Conservation (phyloP, 257 asterid genomes). For the Penstemon eatonii region DNA sequence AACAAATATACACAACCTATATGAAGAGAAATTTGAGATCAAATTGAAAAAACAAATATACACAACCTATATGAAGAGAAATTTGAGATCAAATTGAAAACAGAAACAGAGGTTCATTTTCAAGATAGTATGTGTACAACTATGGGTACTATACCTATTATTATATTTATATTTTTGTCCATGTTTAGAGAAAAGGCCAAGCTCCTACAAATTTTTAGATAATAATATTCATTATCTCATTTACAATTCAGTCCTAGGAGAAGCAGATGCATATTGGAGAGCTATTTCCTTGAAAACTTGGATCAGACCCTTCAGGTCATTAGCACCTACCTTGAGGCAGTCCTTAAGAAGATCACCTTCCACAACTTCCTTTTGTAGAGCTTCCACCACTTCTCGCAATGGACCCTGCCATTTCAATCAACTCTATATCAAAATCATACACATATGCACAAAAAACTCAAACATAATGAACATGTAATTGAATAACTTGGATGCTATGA, state of each 20-base stretch:
- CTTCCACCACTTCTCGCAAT: slow-evolving; percentile 51
- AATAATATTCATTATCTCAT: not conserved
- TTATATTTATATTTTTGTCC: too few species aligned
- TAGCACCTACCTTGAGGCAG: slow-evolving; percentile 68
- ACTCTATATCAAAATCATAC: not conserved
- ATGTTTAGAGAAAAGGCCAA: not conserved
- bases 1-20: too few species aligned
- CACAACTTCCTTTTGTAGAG: slow-evolving; percentile 55
- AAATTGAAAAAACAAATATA: too few species aligned
- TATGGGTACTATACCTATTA: too few species aligned
- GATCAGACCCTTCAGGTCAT: slow-evolving; percentile 59
- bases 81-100: too few species aligned
- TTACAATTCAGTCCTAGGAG: slow-evolving; percentile 55
- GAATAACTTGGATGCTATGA: too few species aligned
- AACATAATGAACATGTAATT: not conserved
- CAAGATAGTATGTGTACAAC: too few species aligned
- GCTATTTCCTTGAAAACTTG: slow-evolving; percentile 58
- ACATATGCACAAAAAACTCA: not conserved
- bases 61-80: too few species aligned
- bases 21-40: too few species aligned
- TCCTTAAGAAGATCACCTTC: slow-evolving; percentile 75
- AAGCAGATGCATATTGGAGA: slow-evolving; percentile 43
- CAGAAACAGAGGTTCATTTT: too few species aligned
- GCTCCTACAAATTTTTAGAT: not conserved
- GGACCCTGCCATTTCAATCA: slow-evolving; percentile 58